Conservation (phyloP, 2,329 filamentous ascomycete species). For the Pseudogymnoascus sp. region DNA sequence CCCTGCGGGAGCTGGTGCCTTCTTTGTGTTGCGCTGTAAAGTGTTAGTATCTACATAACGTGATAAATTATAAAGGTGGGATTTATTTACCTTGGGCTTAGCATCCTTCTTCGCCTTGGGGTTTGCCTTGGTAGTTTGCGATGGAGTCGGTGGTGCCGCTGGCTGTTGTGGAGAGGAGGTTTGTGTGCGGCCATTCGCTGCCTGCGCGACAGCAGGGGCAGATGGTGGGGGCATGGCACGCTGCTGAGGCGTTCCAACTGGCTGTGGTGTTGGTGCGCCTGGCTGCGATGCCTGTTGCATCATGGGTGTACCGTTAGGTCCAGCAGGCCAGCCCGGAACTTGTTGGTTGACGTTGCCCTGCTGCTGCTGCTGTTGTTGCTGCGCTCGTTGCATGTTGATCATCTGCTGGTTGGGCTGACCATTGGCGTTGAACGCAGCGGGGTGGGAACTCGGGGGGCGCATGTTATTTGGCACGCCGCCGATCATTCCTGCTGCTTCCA, state of each 20-base stretch:
- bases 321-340: constrained; percentile 26
- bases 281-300: constrained; percentile 39
- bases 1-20: constrained; percentile 53
- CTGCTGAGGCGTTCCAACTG: constrained; percentile 60
- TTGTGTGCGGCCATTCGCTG: constrained; percentile 47
- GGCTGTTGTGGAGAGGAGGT: constrained; percentile 57
- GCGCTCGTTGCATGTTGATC: constrained; percentile 48
- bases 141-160: constrained; percentile 68
- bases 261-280: constrained; percentile 26
- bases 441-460: constrained; percentile 63
- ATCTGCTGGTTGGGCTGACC: constrained; percentile 53
- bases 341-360: constrained; percentile 13
- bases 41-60: constrained; percentile 20
- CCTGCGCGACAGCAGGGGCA: constrained; percentile 42
- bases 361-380: constrained; percentile 36
- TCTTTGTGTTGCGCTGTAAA: constrained; percentile 38
- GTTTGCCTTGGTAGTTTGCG: constrained; percentile 62
- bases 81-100: constrained; percentile 55
- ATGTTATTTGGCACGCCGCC: constrained; percentile 56
- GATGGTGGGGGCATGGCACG: constrained; percentile 61
- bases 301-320: constrained; percentile 36
- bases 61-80: constrained; percentile 12
- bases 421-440: constrained; percentile 44
- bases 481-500: constrained; percentile 46
- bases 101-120: constrained; percentile 80